Percentiles rank a stretch among this genome's conserved stretches.
These are phyloP conservation scores for Hemileccinum rubropunctum DNA, from an alignment of 768 basidiomycete genomes.

Conservation along the genomic window DNA sequence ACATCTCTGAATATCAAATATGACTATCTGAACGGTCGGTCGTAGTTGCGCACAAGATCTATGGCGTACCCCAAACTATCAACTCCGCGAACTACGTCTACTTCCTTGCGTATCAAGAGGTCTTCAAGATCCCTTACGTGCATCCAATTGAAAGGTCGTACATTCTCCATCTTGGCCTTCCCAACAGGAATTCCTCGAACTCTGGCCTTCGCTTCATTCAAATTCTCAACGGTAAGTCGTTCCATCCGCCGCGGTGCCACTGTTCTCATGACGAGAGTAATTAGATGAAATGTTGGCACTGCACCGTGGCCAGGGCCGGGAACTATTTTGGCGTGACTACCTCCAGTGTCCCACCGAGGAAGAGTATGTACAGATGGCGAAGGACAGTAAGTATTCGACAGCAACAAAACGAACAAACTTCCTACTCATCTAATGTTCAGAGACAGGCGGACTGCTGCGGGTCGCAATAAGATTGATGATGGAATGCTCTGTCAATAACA, in stretches of 20 bases:
- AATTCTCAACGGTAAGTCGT: conserved; percentile 65
- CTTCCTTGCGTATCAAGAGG: conserved; percentile 87
- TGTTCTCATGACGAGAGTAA: background rate
- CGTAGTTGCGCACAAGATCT: conserved; percentile 95
- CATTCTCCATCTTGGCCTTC: conserved; percentile 36
- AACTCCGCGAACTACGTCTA: conserved; percentile 97
- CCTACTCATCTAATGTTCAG: conserved; percentile 39
- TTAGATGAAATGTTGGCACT: conserved; percentile 71
- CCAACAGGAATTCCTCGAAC: background rate
- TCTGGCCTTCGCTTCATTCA: conserved; percentile 53
- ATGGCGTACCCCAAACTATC: conserved; percentile 93
- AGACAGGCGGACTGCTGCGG: conserved; percentile 91
- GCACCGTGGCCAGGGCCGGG: conserved; percentile 92
- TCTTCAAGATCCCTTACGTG: conserved; percentile 40
- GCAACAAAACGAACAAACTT: background rate
- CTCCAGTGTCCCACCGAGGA: conserved; percentile 90
- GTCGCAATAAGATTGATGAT: conserved; percentile 95
- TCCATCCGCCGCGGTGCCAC: background rate
- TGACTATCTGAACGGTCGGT: background rate
- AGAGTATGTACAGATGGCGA: conserved; percentile 94
- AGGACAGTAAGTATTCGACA: conserved; percentile 64
- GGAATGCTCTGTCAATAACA: conserved; percentile 64
- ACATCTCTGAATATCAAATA: background rate
- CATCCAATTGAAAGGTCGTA: conserved; percentile 19
- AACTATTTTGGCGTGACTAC: conserved; percentile 91